These are phyloP conservation scores for Cyanidiococcus yangmingshanensis DNA, from an alignment of 23 red algal species.

Conservation along the genomic window DNA sequence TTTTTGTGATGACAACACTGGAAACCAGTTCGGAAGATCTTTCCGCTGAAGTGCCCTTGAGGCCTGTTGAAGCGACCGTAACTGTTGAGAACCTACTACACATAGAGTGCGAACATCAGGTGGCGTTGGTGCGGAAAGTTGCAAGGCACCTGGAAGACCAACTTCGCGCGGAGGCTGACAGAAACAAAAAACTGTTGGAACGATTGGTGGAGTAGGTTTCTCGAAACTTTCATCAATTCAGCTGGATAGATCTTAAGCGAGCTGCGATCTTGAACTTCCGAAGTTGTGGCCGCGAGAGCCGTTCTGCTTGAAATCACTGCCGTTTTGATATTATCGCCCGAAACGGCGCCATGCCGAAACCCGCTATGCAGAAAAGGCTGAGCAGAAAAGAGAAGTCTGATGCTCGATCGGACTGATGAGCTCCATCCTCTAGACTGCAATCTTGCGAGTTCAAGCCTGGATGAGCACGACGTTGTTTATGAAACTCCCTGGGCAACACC, in stretches of 20 bases:
- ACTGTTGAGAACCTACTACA: neutral
- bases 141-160: neutral
- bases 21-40: too few relatives aligned
- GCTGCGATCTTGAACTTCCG: neutral
- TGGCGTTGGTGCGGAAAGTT: neutral
- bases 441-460: too few relatives aligned
- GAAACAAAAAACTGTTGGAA: neutral
- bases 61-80: neutral
- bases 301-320: neutral
- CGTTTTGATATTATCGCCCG: neutral
- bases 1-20: too few relatives aligned
- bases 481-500: too few relatives aligned
- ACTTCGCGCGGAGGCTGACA: neutral
- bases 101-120: neutral
- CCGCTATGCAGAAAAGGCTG: neutral
- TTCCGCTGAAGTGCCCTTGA: too few relatives aligned
- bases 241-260: neutral
- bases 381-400: too few relatives aligned
- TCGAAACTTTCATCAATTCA: neutral
- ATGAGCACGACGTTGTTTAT: too few relatives aligned
- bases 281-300: neutral
- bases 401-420: too few relatives aligned
- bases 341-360: neutral
- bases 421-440: too few relatives aligned
- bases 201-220: neutral